A percentile compares a stretch with the other conserved stretches of the same genome.
Evolutionary conservation across 371 early-diverging fungal genomes (phyloP).

Genomic region (Catenaria anguillulae): DNA sequence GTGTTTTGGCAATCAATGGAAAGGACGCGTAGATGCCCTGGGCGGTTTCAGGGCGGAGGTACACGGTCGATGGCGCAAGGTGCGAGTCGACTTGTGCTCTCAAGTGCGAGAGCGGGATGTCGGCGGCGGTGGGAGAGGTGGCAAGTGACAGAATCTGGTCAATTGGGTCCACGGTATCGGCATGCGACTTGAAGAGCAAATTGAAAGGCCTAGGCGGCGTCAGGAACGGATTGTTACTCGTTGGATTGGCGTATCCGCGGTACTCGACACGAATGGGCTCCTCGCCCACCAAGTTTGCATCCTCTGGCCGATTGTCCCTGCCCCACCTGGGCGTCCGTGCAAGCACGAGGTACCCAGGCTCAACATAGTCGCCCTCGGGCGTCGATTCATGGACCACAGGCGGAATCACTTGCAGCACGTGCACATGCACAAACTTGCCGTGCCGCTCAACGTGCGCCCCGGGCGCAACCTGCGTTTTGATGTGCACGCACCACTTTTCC

Average conservation of each 20-base stretch:
- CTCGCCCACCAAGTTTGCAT: neutral
- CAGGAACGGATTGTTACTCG: constrained; percentile 46
- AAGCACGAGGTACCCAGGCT: constrained; percentile 14
- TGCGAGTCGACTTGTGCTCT: constrained; percentile 25
- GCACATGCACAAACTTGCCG: constrained; percentile 29
- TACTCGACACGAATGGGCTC: constrained; percentile 13
- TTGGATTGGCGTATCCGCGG: constrained; percentile 45
- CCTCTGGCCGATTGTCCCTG: no score
- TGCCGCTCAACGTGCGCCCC: constrained; percentile 27
- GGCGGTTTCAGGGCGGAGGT: constrained; percentile 53
- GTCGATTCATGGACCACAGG: constrained; percentile 14
- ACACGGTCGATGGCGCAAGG: constrained; percentile 34
- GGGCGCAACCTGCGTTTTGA: constrained; percentile 33
- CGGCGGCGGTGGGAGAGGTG: neutral
- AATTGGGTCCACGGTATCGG: constrained; percentile 51
- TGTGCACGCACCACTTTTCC: constrained; percentile 32
- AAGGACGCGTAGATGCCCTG: constrained; percentile 56
- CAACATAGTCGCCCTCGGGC: constrained; percentile 1
- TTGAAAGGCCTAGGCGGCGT: constrained; percentile 47
- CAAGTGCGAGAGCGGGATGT: constrained; percentile 16
- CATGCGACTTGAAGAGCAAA: constrained; percentile 50
- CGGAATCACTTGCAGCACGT: constrained; percentile 18
- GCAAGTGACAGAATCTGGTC: constrained; percentile 36
- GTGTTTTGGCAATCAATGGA: constrained; percentile 37
- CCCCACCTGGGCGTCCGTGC: neutral